phyloP scores from a whole-genome alignment of 345 rosid species.

The Schrenkiella parvula region DNA sequence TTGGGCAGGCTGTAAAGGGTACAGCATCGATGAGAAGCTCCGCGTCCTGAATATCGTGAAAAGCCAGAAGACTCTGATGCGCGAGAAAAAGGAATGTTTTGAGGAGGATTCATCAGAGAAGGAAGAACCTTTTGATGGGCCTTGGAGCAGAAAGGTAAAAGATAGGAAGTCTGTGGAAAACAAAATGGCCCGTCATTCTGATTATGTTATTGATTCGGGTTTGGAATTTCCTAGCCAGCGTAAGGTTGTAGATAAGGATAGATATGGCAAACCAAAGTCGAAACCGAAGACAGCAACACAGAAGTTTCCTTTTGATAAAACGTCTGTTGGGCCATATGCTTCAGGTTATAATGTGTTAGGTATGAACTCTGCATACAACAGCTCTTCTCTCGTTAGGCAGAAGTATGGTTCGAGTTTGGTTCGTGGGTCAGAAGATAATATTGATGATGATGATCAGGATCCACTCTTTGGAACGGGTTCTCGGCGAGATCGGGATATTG shows the following conservation, averaged over 20 bases:
- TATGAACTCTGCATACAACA: conserved; percentile 43
- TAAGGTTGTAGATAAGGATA: conserved; percentile 36
- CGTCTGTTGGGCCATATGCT: conserved; percentile 38
- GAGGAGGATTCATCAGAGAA: conserved; percentile 58
- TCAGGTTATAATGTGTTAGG: conserved; percentile 44
- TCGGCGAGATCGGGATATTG: conserved; percentile 41
- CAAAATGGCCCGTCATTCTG: conserved; percentile 42
- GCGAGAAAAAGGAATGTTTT: conserved; percentile 62
- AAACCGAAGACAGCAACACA: conserved; percentile 55
- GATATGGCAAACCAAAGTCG: conserved; percentile 56
- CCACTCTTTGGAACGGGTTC: conserved; percentile 61
- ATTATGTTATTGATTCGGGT: conserved; percentile 39
- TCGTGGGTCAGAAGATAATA: conserved; percentile 46
- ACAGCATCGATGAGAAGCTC: conserved; percentile 85
- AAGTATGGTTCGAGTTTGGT: conserved; percentile 45
- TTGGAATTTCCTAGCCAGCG: conserved; percentile 47
- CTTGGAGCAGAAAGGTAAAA: conserved; percentile 57
- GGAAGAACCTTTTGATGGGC: conserved; percentile 54
- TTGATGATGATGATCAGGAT: conserved; percentile 47
- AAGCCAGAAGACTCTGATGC: conserved; percentile 78
- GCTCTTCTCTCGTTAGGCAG: conserved; percentile 41
- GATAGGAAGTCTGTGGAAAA: conserved; percentile 44
- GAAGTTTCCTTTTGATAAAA: conserved; percentile 43
- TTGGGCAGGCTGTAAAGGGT: conserved; percentile 77
- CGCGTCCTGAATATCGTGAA: conserved; percentile 75